A percentile compares a stretch with the other conserved stretches of the same genome.
phyloP scores from a whole-genome alignment of 139 green algal species.

The Tetradesmus obliquus region DNA sequence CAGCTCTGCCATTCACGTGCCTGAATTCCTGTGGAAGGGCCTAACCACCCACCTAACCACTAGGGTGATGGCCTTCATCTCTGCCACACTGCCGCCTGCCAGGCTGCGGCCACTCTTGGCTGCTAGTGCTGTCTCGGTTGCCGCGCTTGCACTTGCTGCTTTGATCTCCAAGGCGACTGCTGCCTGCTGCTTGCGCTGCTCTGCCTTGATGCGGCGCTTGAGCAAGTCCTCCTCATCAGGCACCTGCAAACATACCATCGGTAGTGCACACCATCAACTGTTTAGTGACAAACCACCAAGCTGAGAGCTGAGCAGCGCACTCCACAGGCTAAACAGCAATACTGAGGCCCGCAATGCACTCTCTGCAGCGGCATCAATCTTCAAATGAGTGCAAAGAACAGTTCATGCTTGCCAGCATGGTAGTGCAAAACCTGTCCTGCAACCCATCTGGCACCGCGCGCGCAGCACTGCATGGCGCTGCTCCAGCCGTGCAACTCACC shows the following conservation, averaged over 20 bases:
- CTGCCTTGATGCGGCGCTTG: slow-evolving; percentile 22
- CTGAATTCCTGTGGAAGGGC: too few relatives aligned
- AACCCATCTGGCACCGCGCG: neutral
- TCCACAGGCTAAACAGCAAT: neutral
- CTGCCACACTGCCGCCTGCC: neutral
- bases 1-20: too few relatives aligned
- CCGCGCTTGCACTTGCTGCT: neutral
- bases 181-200: slow-evolving; percentile 32
- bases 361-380: too few relatives aligned
- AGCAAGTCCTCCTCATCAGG: slow-evolving; percentile 34
- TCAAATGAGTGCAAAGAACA: neutral
- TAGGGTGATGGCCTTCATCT: slow-evolving; percentile 1
- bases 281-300: neutral
- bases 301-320: too few relatives aligned
- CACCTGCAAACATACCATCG: neutral
- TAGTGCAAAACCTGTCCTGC: neutral
- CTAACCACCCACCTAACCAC: neutral
- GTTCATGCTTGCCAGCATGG: neutral
- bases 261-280: neutral
- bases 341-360: neutral
- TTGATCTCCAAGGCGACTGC: neutral
- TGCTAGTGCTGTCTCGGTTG: neutral
- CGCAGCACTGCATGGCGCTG: neutral
- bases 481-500: neutral
- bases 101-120: neutral